phyloP scores from a whole-genome alignment of 805 yeast species.

The Lachancea sp. region DNA sequence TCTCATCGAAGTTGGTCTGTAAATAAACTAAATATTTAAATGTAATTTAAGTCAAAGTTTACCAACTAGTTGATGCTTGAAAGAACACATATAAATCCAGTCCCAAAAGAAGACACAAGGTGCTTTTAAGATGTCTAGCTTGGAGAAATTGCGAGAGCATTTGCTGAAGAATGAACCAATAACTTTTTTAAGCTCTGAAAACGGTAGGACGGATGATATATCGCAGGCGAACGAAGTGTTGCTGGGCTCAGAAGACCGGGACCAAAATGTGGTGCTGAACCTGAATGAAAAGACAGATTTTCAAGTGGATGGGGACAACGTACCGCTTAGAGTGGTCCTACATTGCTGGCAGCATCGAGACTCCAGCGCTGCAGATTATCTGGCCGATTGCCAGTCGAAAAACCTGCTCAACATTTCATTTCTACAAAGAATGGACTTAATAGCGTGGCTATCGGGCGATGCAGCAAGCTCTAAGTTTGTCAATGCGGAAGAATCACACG shows the following conservation, averaged over 20 bases:
- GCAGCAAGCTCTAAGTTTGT: slow-evolving; percentile 54
- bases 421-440: slow-evolving; percentile 76
- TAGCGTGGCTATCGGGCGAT: slow-evolving; percentile 73
- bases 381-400: slow-evolving; percentile 59
- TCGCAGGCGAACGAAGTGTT: slow-evolving; percentile 29
- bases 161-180: slow-evolving; percentile 16
- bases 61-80: background rate
- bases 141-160: slow-evolving; percentile 16
- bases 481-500: background rate
- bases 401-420: slow-evolving; percentile 69
- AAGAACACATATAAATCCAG: background rate
- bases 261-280: slow-evolving; percentile 22
- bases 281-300: slow-evolving; percentile 50
- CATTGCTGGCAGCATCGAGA: slow-evolving; percentile 77
- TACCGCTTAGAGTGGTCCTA: slow-evolving; percentile 52
- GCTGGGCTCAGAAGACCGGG: slow-evolving; percentile 16
- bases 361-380: slow-evolving; percentile 73
- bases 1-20: background rate
- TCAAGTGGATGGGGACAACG: slow-evolving; percentile 42
- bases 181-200: slow-evolving; percentile 15
- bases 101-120: background rate
- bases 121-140: background rate
- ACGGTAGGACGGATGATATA: slow-evolving; percentile 33
- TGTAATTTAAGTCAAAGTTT: background rate
- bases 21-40: background rate